A percentile compares a stretch with the other conserved stretches of the same genome.
phyloP scores from a whole-genome alignment of 306 rosid genomes.

The Potentilla sterilis region DNA sequence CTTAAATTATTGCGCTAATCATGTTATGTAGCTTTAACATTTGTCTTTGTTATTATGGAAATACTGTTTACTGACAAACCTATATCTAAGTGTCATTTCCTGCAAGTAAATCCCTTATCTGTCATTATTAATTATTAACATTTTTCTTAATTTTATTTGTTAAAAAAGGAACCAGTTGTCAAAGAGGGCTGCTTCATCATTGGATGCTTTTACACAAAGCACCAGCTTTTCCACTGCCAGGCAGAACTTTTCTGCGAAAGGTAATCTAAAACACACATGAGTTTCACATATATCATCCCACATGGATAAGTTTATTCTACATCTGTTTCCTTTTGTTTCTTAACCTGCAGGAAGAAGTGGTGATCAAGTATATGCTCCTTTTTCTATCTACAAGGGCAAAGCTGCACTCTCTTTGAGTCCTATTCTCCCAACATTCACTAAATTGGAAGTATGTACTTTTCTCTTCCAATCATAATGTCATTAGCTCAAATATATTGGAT shows the following conservation, averaged over 20 bases:
- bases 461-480: constrained; percentile 1
- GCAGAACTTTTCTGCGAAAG: constrained; percentile 50
- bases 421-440: constrained; percentile 75
- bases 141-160: neutral
- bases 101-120: neutral
- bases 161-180: constrained; percentile 42
- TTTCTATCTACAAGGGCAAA: constrained; percentile 81
- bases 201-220: constrained; percentile 24
- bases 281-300: neutral
- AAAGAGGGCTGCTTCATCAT: constrained; percentile 28
- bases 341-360: constrained; percentile 46
- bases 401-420: constrained; percentile 78
- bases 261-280: constrained; percentile 27
- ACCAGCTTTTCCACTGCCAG: constrained; percentile 47
- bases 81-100: neutral
- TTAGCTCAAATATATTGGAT: constrained; percentile 3
- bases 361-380: constrained; percentile 57
- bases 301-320: neutral
- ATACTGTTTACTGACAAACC: neutral
- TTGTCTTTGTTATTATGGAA: neutral
- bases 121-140: neutral
- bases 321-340: constrained; percentile 17
- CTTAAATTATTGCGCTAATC: neutral
- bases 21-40: neutral
- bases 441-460: constrained; percentile 47